A percentile compares a stretch with the other conserved stretches of the same genome.
phyloP scores from a whole-genome alignment of 1,139 yeast species.

The Lodderomyces metapsilosis region DNA sequence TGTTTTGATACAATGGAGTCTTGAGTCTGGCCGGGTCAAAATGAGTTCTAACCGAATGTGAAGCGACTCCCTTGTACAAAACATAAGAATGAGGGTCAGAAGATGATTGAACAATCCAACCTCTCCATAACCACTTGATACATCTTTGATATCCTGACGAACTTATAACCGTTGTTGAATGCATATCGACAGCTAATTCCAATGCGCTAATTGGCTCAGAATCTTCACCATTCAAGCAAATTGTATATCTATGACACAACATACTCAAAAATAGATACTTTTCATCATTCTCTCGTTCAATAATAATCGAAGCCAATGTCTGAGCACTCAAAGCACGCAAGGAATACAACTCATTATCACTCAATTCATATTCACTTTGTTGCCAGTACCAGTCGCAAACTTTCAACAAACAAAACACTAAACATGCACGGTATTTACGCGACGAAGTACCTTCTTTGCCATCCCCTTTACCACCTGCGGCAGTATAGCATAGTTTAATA shows the following conservation, averaged over 20 bases:
- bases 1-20: slow-evolving; percentile 81
- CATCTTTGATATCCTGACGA: slow-evolving; percentile 84
- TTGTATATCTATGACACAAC: slow-evolving; percentile 73
- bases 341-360: slow-evolving; percentile 62
- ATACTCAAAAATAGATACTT: slow-evolving; percentile 72
- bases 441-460: slow-evolving; percentile 58
- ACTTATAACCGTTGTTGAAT: slow-evolving; percentile 72
- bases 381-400: slow-evolving; percentile 80
- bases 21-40: slow-evolving; percentile 81
- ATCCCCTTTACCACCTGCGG: slow-evolving; percentile 79
- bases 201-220: slow-evolving; percentile 66
- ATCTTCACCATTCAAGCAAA: slow-evolving; percentile 63
- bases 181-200: slow-evolving; percentile 86
- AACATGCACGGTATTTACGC: slow-evolving; percentile 61
- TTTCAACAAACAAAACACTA: slow-evolving; percentile 67
- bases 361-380: slow-evolving; percentile 58
- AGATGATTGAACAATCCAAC: slow-evolving; percentile 84
- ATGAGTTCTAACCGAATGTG: slow-evolving; percentile 58
- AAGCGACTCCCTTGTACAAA: slow-evolving; percentile 58
- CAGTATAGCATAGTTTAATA: slow-evolving; percentile 57
- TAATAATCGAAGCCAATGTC: slow-evolving; percentile 63
- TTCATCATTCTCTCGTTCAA: slow-evolving; percentile 57
- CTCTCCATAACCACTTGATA: slow-evolving; percentile 88
- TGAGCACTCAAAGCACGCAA: slow-evolving; percentile 71
- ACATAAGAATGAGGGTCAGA: slow-evolving; percentile 68